Conservation (phyloP, 805 yeast species). For the Schwanniomyces yamadae region DNA sequence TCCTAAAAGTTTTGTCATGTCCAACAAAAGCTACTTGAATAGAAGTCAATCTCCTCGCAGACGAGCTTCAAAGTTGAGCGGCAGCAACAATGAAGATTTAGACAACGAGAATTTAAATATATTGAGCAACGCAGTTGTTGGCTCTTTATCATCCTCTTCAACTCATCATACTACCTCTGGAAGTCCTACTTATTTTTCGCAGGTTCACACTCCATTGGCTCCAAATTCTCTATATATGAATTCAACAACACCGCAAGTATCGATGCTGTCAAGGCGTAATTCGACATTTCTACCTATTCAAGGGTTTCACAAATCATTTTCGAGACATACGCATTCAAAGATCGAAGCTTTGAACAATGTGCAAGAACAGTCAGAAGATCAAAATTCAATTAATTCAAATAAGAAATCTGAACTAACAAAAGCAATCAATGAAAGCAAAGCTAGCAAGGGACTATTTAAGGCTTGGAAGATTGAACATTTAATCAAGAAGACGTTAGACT, state of each 20-base stretch:
- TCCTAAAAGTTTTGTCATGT: neutral
- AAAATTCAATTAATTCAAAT: slow-evolving; percentile 9
- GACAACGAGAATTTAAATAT: slow-evolving; percentile 36
- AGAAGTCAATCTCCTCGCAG: neutral
- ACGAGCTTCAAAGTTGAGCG: neutral
- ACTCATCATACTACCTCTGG: slow-evolving; percentile 1
- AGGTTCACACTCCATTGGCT: slow-evolving; percentile 2
- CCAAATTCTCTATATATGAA: slow-evolving; percentile 7
- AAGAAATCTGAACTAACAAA: slow-evolving; percentile 24
- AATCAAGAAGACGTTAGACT: slow-evolving; percentile 51
- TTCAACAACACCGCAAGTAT: slow-evolving; percentile 8
- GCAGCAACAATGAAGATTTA: slow-evolving; percentile 18
- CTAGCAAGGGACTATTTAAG: slow-evolving; percentile 11
- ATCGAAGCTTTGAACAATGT: slow-evolving; percentile 9
- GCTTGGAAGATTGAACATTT: slow-evolving; percentile 62
- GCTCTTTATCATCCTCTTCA: slow-evolving; percentile 15
- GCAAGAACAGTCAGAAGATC: slow-evolving; percentile 14
- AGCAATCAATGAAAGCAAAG: slow-evolving; percentile 17
- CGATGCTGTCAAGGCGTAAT: slow-evolving; percentile 18
- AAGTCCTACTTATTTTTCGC: slow-evolving; percentile 5
- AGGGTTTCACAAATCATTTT: slow-evolving; percentile 8
- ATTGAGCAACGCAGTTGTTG: slow-evolving; percentile 13
- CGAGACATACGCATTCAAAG: slow-evolving; percentile 4
- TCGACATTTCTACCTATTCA: slow-evolving; percentile 19
- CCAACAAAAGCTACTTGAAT: too few relatives aligned